Conservation (phyloP, 1,139 yeast genomes). For the Candida pseudoviswanathii region DNA sequence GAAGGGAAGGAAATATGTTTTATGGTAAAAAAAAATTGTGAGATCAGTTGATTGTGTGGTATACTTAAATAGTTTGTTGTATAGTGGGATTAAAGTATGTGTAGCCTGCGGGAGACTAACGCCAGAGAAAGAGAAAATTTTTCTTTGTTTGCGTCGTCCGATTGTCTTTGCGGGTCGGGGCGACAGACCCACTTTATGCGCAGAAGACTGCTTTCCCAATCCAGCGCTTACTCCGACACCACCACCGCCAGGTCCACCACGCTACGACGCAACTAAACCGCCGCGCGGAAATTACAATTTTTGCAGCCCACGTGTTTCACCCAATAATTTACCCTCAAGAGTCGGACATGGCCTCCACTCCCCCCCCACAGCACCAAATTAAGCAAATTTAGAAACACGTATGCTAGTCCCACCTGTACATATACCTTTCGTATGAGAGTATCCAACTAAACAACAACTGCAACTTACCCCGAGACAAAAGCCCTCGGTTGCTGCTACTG, state of each 20-base stretch:
- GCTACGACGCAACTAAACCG: neutral
- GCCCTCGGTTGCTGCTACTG: no score
- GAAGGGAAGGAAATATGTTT: neutral
- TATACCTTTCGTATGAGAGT: no score
- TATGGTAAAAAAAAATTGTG: neutral
- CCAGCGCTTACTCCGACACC: no score
- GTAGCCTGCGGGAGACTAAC: neutral
- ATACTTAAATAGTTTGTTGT: neutral
- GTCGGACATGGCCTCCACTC: neutral
- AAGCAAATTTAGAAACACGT: no score
- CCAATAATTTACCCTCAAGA: neutral
- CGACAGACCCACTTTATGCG: neutral
- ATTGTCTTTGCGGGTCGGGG: neutral
- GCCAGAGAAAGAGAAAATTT: neutral
- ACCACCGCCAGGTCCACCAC: neutral
- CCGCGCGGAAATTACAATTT: neutral
- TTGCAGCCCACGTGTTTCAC: constrained; percentile 1
- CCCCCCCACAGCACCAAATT: neutral
- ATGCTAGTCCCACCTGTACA: no score
- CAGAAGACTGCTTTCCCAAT: constrained; percentile 7
- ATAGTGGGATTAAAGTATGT: neutral
- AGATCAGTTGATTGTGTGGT: constrained; percentile 1
- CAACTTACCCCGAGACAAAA: neutral
- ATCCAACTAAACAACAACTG: neutral
- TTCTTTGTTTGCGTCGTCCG: neutral